phyloP scores from a whole-genome alignment of 768 basidiomycete species.

The Tulasnella calospora region DNA sequence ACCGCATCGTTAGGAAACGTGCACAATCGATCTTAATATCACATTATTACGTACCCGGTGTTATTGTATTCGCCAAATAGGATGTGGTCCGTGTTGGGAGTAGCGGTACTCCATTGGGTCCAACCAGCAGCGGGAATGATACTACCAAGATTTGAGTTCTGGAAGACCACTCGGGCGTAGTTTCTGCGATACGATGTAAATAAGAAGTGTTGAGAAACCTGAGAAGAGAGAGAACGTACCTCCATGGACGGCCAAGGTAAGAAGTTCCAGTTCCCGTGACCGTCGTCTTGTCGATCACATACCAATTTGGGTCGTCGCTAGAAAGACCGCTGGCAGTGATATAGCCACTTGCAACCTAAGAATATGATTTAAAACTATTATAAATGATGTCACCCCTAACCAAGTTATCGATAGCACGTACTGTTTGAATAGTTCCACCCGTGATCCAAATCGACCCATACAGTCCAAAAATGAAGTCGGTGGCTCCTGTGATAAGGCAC shows the following conservation, averaged over 20 bases:
- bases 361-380: neutral
- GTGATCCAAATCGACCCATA: slow-evolving; percentile 11
- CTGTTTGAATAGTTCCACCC: neutral
- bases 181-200: neutral
- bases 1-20: neutral
- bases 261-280: neutral
- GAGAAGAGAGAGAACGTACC: neutral
- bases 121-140: slow-evolving; percentile 31
- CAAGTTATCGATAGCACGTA: neutral
- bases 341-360: slow-evolving; percentile 8
- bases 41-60: slow-evolving; percentile 30
- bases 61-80: slow-evolving; percentile 37
- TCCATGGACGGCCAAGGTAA: slow-evolving; percentile 19
- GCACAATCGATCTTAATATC: neutral
- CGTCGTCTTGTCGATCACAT: slow-evolving; percentile 15
- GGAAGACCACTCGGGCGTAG: slow-evolving; percentile 34
- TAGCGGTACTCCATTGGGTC: slow-evolving; percentile 32
- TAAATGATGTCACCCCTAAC: too few species aligned
- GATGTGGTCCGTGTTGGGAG: slow-evolving; percentile 35
- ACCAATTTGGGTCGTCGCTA: slow-evolving; percentile 1
- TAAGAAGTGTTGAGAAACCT: neutral
- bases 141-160: slow-evolving; percentile 28
- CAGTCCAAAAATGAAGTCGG: slow-evolving; percentile 28
- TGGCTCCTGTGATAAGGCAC: slow-evolving; percentile 27
- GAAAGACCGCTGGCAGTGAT: slow-evolving; percentile 12